Conservation (phyloP, 257 asterid genomes). For the Solanum virginianum region DNA sequence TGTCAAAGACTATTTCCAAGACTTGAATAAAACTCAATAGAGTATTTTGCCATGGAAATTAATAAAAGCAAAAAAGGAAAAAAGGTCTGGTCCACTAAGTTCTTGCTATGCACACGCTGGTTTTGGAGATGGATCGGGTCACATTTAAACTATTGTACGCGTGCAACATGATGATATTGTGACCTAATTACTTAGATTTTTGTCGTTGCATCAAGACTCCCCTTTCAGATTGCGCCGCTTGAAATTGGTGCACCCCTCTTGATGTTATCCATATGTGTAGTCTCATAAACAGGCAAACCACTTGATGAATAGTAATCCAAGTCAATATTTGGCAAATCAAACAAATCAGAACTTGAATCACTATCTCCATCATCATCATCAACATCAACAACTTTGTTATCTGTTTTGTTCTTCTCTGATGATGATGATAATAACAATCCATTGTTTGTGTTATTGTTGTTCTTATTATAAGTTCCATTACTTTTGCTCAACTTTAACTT, state of each 20-base stretch:
- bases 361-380: slow-evolving; percentile 52
- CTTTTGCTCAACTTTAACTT: background rate
- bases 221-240: slow-evolving; percentile 2
- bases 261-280: slow-evolving; percentile 28
- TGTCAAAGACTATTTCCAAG: too few relatives aligned
- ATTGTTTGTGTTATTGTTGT: background rate
- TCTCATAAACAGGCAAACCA: slow-evolving; percentile 41
- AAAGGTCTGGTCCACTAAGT: background rate
- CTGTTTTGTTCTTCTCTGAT: slow-evolving; percentile 20
- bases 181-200: background rate
- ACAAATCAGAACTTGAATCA: slow-evolving; percentile 87
- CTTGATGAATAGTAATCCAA: slow-evolving; percentile 27
- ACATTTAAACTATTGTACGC: background rate
- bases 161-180: background rate
- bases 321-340: slow-evolving; percentile 70
- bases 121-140: fast-evolving
- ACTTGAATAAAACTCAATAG: background rate
- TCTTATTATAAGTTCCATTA: background rate
- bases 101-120: background rate
- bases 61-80: background rate
- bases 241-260: slow-evolving; percentile 23
- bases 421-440: slow-evolving; percentile 12
- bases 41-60: background rate
- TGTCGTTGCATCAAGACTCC: background rate
- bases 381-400: background rate